A percentile compares a stretch with the other conserved stretches of the same genome.
phyloP scores from a whole-genome alignment of 257 asterid genomes.

The Fraxinus anomala region DNA sequence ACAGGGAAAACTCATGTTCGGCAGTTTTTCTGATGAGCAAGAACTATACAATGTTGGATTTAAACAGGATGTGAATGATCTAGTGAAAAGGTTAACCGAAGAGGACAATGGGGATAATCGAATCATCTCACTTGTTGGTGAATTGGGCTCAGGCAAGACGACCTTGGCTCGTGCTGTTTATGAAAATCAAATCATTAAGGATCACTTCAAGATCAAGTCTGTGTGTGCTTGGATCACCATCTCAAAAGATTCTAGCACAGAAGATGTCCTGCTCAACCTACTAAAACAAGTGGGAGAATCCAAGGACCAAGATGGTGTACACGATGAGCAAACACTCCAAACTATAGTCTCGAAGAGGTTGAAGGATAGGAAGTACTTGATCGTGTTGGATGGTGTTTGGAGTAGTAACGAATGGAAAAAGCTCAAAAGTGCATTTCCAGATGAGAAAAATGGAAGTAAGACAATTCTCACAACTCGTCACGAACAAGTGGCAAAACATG shows the following conservation, averaged over 20 bases:
- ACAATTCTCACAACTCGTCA: slow-evolving; percentile 28
- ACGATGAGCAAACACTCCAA: background rate
- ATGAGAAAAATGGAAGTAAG: slow-evolving; percentile 20
- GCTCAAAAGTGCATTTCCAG: slow-evolving; percentile 24
- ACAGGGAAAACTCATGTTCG: slow-evolving; percentile 12
- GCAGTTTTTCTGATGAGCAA: slow-evolving; percentile 25
- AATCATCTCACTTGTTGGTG: slow-evolving; percentile 33
- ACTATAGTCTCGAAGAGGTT: slow-evolving; percentile 16
- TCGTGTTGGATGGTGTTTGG: slow-evolving; percentile 36
- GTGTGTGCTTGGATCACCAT: slow-evolving; percentile 31
- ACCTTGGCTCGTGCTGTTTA: slow-evolving; percentile 37
- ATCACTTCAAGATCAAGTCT: background rate
- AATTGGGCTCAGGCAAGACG: slow-evolving; percentile 44
- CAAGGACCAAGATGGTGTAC: slow-evolving; percentile 17
- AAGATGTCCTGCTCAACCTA: slow-evolving; percentile 28
- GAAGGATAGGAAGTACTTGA: slow-evolving; percentile 23
- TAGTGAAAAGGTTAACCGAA: background rate
- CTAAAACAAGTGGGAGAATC: slow-evolving; percentile 29
- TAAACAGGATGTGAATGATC: background rate
- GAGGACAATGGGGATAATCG: background rate
- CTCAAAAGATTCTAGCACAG: slow-evolving; percentile 4
- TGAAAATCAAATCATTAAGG: slow-evolving; percentile 20
- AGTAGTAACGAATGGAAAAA: slow-evolving; percentile 14
- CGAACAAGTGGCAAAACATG: background rate
- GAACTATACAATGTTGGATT: slow-evolving; percentile 25